Evolutionary conservation across 1,284 basidiomycete genomes (phyloP).

Genomic region (Agroathelia rolfsii): DNA sequence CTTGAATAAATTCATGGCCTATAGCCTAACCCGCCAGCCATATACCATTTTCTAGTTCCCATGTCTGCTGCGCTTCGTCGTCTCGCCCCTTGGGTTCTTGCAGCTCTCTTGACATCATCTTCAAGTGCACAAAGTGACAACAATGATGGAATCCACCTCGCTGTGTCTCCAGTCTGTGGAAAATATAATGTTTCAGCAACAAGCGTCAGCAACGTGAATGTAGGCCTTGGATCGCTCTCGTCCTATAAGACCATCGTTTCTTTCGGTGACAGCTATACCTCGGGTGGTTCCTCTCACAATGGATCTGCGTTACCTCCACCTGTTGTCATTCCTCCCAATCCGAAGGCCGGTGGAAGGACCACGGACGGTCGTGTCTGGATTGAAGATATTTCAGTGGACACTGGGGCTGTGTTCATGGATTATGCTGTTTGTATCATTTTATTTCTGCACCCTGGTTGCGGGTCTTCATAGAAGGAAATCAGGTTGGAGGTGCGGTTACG

Average conservation of each 20-base stretch:
- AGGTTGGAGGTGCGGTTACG: conserved; percentile 27
- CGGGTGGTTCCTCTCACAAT: conserved; percentile 21
- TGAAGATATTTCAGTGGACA: conserved; percentile 19
- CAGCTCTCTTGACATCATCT: no score
- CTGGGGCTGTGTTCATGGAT: conserved; percentile 17
- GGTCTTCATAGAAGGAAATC: no score
- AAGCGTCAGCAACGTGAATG: conserved; percentile 31
- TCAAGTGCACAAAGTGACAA: no score
- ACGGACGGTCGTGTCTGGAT: conserved; percentile 30
- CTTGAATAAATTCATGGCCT: no score
- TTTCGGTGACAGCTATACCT: conserved; percentile 31
- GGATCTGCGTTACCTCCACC: conserved; percentile 21
- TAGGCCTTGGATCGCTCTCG: conserved; percentile 27
- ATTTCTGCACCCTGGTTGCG: conserved; percentile 6
- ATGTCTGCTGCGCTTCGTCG: no score
- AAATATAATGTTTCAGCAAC: conserved; percentile 25
- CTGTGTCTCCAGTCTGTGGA: conserved; percentile 32
- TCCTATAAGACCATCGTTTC: conserved; percentile 33
- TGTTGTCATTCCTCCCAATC: conserved; percentile 21
- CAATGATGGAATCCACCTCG: conserved; percentile 27
- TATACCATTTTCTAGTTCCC: no score
- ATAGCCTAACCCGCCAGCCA: no score
- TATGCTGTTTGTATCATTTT: conserved; percentile 14
- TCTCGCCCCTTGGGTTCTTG: no score
- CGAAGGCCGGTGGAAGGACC: conserved; percentile 26